Evolutionary conservation across 208 protist species (phyloP).

Genomic region (Dictyostelium gargantuum): DNA sequence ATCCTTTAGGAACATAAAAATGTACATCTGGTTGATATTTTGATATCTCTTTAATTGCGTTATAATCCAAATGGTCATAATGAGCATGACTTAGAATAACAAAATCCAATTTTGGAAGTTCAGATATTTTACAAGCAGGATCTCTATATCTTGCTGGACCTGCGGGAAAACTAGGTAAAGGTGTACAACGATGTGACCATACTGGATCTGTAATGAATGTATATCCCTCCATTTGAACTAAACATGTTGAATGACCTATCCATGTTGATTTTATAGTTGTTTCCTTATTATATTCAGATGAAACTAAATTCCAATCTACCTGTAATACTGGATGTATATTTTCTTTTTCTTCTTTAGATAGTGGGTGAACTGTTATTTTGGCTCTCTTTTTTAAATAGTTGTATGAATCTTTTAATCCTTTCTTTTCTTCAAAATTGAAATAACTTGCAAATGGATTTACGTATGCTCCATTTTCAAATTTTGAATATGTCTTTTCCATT

Average conservation of each 20-base stretch:
- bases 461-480: not conserved
- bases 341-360: not conserved
- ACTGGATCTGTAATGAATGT: slow-evolving; percentile 91
- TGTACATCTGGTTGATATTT: not conserved
- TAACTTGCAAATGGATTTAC: not conserved
- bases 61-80: slow-evolving; percentile 90
- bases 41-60: slow-evolving; percentile 72
- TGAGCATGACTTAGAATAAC: slow-evolving; percentile 90
- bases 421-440: not conserved
- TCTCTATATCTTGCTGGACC: not conserved
- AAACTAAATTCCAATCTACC: not conserved
- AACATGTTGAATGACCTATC: slow-evolving; percentile 87
- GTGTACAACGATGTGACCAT: slow-evolving; percentile 79
- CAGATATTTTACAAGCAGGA: slow-evolving; percentile 64
- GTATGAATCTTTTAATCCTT: not conserved
- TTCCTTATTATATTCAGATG: not conserved
- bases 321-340: not conserved
- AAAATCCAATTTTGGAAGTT: slow-evolving; percentile 87
- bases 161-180: not conserved
- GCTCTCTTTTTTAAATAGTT: not conserved
- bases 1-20: slow-evolving; percentile 84
- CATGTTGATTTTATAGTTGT: slow-evolving; percentile 76
- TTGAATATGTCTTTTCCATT: not conserved
- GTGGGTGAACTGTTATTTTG: not conserved
- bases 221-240: slow-evolving; percentile 86